Evolutionary conservation across 1,284 basidiomycete species (phyloP).

Genomic region (Moesziomyces sp.): DNA sequence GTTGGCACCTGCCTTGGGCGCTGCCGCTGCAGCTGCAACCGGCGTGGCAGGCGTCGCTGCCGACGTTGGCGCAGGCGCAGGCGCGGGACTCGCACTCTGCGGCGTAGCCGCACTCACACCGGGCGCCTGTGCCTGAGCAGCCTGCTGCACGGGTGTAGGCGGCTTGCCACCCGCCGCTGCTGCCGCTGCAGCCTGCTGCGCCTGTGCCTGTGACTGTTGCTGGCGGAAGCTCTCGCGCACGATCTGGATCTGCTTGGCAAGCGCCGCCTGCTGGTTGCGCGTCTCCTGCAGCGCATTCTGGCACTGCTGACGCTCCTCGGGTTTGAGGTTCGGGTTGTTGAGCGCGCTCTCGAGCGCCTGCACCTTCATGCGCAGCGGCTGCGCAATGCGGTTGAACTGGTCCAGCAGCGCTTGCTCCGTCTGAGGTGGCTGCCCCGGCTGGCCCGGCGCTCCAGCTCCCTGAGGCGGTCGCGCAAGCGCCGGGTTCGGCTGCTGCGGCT

Average conservation of each 20-base stretch:
- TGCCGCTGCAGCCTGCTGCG: constrained; percentile 14
- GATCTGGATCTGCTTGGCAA: constrained; percentile 59
- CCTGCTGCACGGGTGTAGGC: constrained; percentile 17
- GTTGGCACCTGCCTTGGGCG: constrained; percentile 11
- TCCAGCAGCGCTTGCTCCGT: constrained; percentile 55
- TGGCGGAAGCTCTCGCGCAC: constrained; percentile 53
- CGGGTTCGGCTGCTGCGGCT: constrained; percentile 22
- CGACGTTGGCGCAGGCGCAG: constrained; percentile 14
- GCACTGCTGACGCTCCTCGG: constrained; percentile 58
- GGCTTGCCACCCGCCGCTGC: constrained; percentile 8
- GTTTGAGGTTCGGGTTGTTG: constrained; percentile 46
- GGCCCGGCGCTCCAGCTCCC: constrained; percentile 14
- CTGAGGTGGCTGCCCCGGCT: constrained; percentile 40
- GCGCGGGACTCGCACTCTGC: constrained; percentile 23
- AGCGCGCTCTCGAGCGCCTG: constrained; percentile 51
- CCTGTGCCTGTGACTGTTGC: constrained; percentile 45
- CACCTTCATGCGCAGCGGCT: constrained; percentile 55
- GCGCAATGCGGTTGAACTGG: constrained; percentile 58
- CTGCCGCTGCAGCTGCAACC: constrained; percentile 1
- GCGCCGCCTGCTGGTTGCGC: constrained; percentile 50
- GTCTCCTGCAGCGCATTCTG: constrained; percentile 54
- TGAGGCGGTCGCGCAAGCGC: constrained; percentile 16
- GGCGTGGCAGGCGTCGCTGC: constrained; percentile 1
- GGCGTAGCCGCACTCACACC: constrained; percentile 7
- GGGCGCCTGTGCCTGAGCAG: constrained; percentile 9